Conservation (phyloP, 2,329 filamentous ascomycete species). For the Berkeleyomyces rouxiae region DNA sequence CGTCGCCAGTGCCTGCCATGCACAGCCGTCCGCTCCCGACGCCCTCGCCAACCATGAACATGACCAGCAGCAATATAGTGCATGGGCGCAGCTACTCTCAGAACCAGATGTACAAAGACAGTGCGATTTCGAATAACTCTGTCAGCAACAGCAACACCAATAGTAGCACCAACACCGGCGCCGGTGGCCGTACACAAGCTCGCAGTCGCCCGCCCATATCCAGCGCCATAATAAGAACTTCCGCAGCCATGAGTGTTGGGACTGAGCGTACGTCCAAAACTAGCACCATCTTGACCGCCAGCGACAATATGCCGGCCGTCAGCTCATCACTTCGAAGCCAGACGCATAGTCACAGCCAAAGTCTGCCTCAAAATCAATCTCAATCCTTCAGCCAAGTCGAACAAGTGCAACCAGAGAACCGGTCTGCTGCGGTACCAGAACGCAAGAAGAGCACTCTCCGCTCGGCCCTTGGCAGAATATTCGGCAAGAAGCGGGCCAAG, state of each 20-base stretch:
- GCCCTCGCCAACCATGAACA: slow-evolving; percentile 1
- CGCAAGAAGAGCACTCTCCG: slow-evolving; percentile 43
- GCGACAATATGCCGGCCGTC: background rate
- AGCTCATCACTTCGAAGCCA: slow-evolving; percentile 4
- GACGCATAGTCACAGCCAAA: background rate
- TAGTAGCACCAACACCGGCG: background rate
- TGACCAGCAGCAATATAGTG: background rate
- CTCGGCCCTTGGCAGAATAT: slow-evolving; percentile 38
- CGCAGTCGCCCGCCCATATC: slow-evolving; percentile 7
- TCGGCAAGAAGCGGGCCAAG: slow-evolving; percentile 36
- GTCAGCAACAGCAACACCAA: background rate
- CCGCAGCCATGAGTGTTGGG: slow-evolving; percentile 9
- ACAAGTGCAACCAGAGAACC: slow-evolving; percentile 17
- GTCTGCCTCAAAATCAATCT: background rate
- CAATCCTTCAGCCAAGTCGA: background rate
- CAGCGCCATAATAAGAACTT: slow-evolving; percentile 7
- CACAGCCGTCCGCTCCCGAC: background rate
- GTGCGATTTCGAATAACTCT: background rate
- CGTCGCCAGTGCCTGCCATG: background rate
- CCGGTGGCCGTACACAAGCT: background rate
- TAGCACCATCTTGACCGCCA: background rate
- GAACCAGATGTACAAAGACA: background rate
- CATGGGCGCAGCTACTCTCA: slow-evolving; percentile 11
- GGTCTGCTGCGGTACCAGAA: slow-evolving; percentile 23
- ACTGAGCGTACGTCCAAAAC: slow-evolving; percentile 6